These are phyloP conservation scores for Botrytis porri DNA, from an alignment of 2,329 filamentous ascomycete genomes.

Conservation along the genomic window DNA sequence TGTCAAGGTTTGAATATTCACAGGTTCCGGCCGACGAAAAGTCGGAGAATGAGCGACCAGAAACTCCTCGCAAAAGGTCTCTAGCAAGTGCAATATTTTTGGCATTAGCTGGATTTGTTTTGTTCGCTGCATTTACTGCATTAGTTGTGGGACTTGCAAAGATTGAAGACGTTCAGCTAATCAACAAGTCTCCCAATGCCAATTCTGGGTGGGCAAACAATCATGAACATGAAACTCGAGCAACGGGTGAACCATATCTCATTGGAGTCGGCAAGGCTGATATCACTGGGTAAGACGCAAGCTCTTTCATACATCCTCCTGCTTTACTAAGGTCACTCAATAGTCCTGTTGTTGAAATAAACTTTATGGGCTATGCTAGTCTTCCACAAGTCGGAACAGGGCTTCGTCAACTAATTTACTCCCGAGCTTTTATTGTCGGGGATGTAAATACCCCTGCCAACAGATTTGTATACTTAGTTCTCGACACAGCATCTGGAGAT, in stretches of 20 bases:
- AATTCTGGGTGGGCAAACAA: slow-evolving; percentile 4
- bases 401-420: slow-evolving; percentile 84
- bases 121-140: neutral
- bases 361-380: slow-evolving; percentile 89
- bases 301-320: neutral
- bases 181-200: neutral
- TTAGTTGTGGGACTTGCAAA: slow-evolving; percentile 2
- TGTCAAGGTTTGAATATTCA: slow-evolving; percentile 16
- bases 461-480: slow-evolving; percentile 79
- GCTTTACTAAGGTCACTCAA: slow-evolving; percentile 14
- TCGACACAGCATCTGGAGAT: slow-evolving; percentile 84
- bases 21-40: slow-evolving; percentile 13
- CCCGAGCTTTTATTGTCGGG: slow-evolving; percentile 82
- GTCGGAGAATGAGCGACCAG: neutral
- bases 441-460: slow-evolving; percentile 63
- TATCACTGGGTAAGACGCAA: slow-evolving; percentile 54
- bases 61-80: neutral
- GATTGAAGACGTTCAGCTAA: neutral
- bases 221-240: slow-evolving; percentile 23
- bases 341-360: slow-evolving; percentile 79
- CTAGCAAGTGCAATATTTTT: slow-evolving; percentile 5
- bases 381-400: slow-evolving; percentile 76
- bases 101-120: neutral
- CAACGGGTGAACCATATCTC: slow-evolving; percentile 47
- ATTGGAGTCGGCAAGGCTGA: slow-evolving; percentile 69